Evolutionary conservation across 1,284 basidiomycete genomes (phyloP).

Genomic region (Psilocybe mexicana): DNA sequence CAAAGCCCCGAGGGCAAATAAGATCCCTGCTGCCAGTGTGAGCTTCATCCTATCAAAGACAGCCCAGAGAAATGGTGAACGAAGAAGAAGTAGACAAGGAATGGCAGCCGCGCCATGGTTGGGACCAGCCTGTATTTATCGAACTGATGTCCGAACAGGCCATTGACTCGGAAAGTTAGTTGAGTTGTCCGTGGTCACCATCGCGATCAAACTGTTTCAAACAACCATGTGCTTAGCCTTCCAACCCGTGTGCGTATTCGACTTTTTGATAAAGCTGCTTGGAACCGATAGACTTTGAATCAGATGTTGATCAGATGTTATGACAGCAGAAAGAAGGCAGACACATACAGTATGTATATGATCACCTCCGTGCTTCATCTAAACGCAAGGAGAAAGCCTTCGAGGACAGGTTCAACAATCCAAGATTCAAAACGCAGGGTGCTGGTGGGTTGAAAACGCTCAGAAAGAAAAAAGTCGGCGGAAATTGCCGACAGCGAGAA

Average conservation of each 20-base stretch:
- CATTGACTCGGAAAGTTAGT: background rate
- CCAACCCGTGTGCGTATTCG: background rate
- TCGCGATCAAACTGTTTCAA: background rate
- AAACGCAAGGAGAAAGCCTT: too few relatives aligned
- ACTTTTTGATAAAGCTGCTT: too few relatives aligned
- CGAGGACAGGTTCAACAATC: too few relatives aligned
- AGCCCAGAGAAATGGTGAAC: background rate
- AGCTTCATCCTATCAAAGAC: constrained; percentile 12
- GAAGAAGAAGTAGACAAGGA: background rate
- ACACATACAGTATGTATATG: too few relatives aligned
- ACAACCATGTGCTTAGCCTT: background rate
- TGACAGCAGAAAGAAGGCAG: too few relatives aligned
- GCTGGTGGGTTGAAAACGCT: too few relatives aligned
- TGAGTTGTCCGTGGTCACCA: background rate
- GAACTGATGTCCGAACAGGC: background rate
- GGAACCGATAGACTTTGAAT: too few relatives aligned
- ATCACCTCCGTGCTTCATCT: too few relatives aligned
- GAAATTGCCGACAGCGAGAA: too few relatives aligned
- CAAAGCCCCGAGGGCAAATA: constrained; percentile 13
- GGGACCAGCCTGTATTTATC: background rate
- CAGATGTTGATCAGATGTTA: too few relatives aligned
- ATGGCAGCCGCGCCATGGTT: background rate
- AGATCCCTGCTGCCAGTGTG: background rate
- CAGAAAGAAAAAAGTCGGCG: too few relatives aligned
- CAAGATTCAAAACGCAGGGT: too few relatives aligned